phyloP scores from a whole-genome alignment of 192 early-diverging fungal species.

The Podila minutissima region DNA sequence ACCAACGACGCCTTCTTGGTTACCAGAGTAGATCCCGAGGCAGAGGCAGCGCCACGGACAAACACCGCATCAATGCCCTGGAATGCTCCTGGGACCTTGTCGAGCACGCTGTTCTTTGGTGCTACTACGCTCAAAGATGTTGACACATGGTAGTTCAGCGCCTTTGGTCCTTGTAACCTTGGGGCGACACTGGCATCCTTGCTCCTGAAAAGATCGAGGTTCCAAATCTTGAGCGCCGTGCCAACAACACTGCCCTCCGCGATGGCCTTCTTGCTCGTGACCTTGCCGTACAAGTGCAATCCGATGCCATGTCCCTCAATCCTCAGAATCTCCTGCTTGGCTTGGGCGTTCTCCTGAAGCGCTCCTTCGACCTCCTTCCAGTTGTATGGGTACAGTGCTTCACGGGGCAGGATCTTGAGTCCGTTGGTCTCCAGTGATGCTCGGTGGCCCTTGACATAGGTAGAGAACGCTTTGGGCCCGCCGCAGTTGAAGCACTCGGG shows the following conservation, averaged over 20 bases:
- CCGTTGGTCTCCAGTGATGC: slow-evolving; percentile 54
- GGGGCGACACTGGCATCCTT: not conserved
- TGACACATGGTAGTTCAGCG: slow-evolving; percentile 7
- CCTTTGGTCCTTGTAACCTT: slow-evolving; percentile 31
- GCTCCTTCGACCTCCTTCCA: slow-evolving; percentile 57
- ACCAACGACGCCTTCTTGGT: slow-evolving; percentile 26
- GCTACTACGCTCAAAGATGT: slow-evolving; percentile 1
- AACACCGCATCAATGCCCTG: slow-evolving; percentile 61
- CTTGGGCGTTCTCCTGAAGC: slow-evolving; percentile 40
- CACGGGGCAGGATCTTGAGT: slow-evolving; percentile 54
- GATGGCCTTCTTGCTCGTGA: slow-evolving; percentile 60
- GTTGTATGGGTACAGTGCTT: slow-evolving; percentile 60
- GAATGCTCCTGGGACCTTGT: slow-evolving; percentile 53
- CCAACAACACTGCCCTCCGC: slow-evolving; percentile 60
- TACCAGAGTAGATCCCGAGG: not conserved
- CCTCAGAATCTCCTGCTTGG: slow-evolving; percentile 51
- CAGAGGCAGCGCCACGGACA: slow-evolving; percentile 49
- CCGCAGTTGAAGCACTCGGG: slow-evolving; percentile 67
- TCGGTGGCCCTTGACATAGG: slow-evolving; percentile 58
- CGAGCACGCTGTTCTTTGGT: slow-evolving; percentile 10
- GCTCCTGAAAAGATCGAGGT: slow-evolving; percentile 47
- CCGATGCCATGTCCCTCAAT: slow-evolving; percentile 55
- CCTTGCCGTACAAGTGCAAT: slow-evolving; percentile 66
- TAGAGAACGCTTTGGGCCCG: slow-evolving; percentile 67
- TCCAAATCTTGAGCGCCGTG: slow-evolving; percentile 57